Evolutionary conservation across 208 protist genomes (phyloP).

Genomic region (Leishmania turanica): DNA sequence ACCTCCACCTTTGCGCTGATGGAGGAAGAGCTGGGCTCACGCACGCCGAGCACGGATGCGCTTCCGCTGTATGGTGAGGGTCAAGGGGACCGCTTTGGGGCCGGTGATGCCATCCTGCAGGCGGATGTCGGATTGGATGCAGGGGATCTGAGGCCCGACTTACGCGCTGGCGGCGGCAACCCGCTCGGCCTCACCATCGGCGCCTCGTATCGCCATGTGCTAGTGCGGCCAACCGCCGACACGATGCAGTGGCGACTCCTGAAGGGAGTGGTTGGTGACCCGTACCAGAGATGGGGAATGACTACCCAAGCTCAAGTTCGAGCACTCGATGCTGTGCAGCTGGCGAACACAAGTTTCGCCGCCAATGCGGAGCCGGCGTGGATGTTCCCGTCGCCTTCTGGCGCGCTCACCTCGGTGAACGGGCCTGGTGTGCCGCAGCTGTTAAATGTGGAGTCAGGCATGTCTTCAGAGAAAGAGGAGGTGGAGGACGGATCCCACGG

Average conservation of each 20-base stretch:
- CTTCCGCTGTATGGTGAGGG: slow-evolving; percentile 7
- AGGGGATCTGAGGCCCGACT: slow-evolving; percentile 29
- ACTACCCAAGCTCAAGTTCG: slow-evolving; percentile 30
- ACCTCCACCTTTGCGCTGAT: slow-evolving; percentile 65
- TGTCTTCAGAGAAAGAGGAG: background rate
- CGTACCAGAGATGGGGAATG: slow-evolving; percentile 54
- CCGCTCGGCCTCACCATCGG: slow-evolving; percentile 43
- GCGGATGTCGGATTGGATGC: slow-evolving; percentile 28
- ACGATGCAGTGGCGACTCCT: slow-evolving; percentile 34
- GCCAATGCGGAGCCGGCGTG: background rate
- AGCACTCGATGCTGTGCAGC: slow-evolving; percentile 8
- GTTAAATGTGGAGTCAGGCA: slow-evolving; percentile 15
- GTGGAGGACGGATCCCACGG: background rate
- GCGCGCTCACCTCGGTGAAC: background rate
- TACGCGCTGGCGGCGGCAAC: slow-evolving; percentile 50
- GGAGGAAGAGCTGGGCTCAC: slow-evolving; percentile 70
- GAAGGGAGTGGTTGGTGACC: slow-evolving; percentile 41
- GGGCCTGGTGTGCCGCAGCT: slow-evolving; percentile 5
- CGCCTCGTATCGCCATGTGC: slow-evolving; percentile 43
- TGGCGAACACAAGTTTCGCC: background rate
- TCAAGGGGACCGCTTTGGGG: background rate
- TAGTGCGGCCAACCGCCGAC: slow-evolving; percentile 27
- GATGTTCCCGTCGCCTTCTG: background rate
- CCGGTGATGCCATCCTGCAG: background rate
- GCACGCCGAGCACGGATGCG: slow-evolving; percentile 41